A percentile compares a stretch with the other conserved stretches of the same genome.
Conservation (phyloP, 805 yeast species). For the Sugiyamaella qingdaonensis region DNA sequence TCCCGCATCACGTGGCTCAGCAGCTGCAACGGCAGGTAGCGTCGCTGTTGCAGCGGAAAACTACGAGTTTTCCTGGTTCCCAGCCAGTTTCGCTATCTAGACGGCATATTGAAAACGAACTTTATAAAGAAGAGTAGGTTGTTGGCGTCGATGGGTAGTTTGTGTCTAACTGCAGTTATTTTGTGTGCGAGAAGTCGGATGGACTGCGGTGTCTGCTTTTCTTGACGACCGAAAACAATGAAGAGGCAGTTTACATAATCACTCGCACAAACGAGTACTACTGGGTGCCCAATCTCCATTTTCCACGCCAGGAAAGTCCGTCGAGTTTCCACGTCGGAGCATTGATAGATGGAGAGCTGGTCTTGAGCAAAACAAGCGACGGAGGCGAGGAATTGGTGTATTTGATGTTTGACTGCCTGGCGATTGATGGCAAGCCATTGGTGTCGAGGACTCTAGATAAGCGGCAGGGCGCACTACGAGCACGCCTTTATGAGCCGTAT, state of each 20-base stretch:
- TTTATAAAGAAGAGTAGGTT: conserved; percentile 55
- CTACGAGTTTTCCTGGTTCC: conserved; percentile 75
- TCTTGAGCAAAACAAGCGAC: conserved; percentile 45
- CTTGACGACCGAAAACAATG: conserved; percentile 54
- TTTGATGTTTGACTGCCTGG: conserved; percentile 86
- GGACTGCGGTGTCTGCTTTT: conserved; percentile 82
- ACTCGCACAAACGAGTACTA: conserved; percentile 86
- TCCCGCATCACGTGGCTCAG: conserved; percentile 65
- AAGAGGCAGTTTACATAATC: conserved; percentile 84
- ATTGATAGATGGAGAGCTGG: conserved; percentile 90
- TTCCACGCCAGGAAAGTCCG: conserved; percentile 55
- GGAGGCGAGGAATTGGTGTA: conserved; percentile 58
- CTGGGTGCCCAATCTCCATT: conserved; percentile 71
- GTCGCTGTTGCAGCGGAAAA: conserved; percentile 51
- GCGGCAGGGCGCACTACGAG: conserved; percentile 72
- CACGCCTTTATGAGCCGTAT: conserved; percentile 78
- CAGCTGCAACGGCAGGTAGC: conserved; percentile 69
- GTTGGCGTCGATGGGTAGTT: neutral
- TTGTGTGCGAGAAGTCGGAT: conserved; percentile 94
- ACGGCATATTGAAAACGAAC: conserved; percentile 58
- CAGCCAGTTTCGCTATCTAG: conserved; percentile 92
- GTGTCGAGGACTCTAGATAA: conserved; percentile 70
- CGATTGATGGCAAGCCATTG: conserved; percentile 70
- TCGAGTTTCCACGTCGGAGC: conserved; percentile 78
- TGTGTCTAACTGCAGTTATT: conserved; percentile 40